Base-by-base conservation (phyloP, 768 basidiomycete genomes). In the Termitomyces sp. region DNA sequence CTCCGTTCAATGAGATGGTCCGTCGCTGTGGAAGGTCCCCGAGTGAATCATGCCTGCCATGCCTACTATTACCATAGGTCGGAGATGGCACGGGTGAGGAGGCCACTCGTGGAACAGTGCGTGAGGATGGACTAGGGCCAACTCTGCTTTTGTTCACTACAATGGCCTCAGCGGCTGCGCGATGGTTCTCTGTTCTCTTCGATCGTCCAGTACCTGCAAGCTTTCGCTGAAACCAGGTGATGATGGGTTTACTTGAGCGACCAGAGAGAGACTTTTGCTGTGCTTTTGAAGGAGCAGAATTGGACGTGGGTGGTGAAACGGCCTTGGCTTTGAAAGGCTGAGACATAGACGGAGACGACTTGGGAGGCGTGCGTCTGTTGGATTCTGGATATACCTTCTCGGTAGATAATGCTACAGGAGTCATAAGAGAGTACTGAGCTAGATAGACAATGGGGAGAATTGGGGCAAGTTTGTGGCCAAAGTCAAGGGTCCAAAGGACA, bases 201-300 rank as follows among this genome's bases (percentile, higher is more conserved):
- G 74, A 64, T 58, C 80, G 82, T 37, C 76, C 83, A 21, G 85
- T 79, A 25, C 89, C 89, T 35, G 84, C 86, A 14, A 94, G 77
- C 70, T 94, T 94, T 61, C 89, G 84, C 65, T 93, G 91, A 58
- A 94, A 85, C 91, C 91, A 94, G 63, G 90, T 88, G 64, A 94
- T 85, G 63, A 94, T 87, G 9, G 91, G 91, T 67, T 91, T 89
- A 69, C 90, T 88, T 17, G 87, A 83, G 39, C 86, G 83, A 47
- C 83, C 80, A 54, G 85, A 72, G 7, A 81, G 67, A 67, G 87
- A 89, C 75, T 89, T 88, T 55, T 75, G 71, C 59, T 79, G 79
- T 34, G 72, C 59, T 58, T 77, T 77, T 27, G 57, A 1, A 6
- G 34, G 60, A 23, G 62, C 40, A 35, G 66, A 55, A 47, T 66